Conservation (phyloP, 129 eudicot genomes). For the Pseudognaphalium luteoalbum region DNA sequence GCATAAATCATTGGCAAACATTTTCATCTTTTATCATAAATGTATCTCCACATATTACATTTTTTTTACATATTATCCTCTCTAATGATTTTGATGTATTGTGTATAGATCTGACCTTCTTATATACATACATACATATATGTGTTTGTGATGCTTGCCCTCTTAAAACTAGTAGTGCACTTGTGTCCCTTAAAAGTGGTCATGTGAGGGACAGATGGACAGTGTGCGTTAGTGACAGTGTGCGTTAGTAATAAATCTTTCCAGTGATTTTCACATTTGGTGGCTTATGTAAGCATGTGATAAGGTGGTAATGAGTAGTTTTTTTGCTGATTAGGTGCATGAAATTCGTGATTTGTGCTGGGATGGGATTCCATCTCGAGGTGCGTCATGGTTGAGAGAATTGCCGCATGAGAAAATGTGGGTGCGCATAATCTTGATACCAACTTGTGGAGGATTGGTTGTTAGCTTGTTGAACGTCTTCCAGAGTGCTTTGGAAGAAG, state of each 20-base stretch:
- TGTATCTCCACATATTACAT: not conserved
- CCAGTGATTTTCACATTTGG: not conserved
- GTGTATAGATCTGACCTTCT: not conserved
- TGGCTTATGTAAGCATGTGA: no score
- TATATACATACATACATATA: no score
- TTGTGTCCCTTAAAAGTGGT: not conserved
- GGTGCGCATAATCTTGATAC: conserved; percentile 65
- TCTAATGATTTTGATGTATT: no score
- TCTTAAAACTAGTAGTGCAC: not conserved
- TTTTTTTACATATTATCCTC: no score
- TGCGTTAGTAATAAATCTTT: no score
- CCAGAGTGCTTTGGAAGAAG: conserved; percentile 48
- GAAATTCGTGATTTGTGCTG: conserved; percentile 83
- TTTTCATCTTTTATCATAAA: not conserved
- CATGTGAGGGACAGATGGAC: not conserved
- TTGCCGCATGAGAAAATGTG: conserved; percentile 53
- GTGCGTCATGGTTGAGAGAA: conserved; percentile 87
- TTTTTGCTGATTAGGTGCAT: conserved; percentile 59
- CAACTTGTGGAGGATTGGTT: conserved; percentile 75
- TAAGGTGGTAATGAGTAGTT: not conserved
- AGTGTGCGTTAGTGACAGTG: no score
- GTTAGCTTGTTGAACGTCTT: conserved; percentile 62
- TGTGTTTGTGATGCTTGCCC: not conserved
- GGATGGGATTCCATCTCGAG: conserved; percentile 77
- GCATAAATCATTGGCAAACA: not conserved